These are phyloP conservation scores for Tulasnella calospora DNA, from an alignment of 768 basidiomycete genomes.

Conservation along the genomic window DNA sequence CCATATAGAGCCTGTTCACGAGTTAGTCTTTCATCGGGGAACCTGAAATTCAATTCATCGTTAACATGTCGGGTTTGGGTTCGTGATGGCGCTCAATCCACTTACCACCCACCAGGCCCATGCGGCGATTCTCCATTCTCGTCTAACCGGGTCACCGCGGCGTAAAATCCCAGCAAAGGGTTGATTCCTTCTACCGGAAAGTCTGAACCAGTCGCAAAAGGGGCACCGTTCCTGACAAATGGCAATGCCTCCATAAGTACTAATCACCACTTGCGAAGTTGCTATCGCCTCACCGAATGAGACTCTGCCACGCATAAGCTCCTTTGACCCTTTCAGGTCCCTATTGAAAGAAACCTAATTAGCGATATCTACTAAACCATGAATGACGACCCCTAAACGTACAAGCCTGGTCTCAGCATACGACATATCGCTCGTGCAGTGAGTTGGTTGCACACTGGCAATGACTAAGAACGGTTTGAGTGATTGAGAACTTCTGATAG, in stretches of 20 bases:
- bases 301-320: slow-evolving; percentile 82
- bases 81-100: neutral
- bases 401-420: slow-evolving; percentile 83
- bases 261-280: neutral
- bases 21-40: slow-evolving; percentile 65
- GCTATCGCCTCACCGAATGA: slow-evolving; percentile 55
- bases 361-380: neutral
- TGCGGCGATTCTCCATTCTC: slow-evolving; percentile 73
- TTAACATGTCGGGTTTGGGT: neutral
- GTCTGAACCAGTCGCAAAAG: slow-evolving; percentile 83
- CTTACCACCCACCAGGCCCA: slow-evolving; percentile 76
- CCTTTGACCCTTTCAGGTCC: slow-evolving; percentile 77
- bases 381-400: slow-evolving; percentile 26
- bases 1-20: slow-evolving; percentile 70
- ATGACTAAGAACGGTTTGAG: slow-evolving; percentile 51
- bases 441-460: slow-evolving; percentile 88
- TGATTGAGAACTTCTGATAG: neutral
- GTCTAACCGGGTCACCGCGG: slow-evolving; percentile 71
- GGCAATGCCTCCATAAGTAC: neutral
- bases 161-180: slow-evolving; percentile 84
- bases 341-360: slow-evolving; percentile 38
- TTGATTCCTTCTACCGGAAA: slow-evolving; percentile 92
- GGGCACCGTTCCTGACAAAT: slow-evolving; percentile 34
- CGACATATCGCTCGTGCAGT: slow-evolving; percentile 88
- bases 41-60: slow-evolving; percentile 47